Evolutionary conservation across 345 rosid species (phyloP), one percentile per base, ranked within the genome.

Genomic region (Viola odorata): DNA sequence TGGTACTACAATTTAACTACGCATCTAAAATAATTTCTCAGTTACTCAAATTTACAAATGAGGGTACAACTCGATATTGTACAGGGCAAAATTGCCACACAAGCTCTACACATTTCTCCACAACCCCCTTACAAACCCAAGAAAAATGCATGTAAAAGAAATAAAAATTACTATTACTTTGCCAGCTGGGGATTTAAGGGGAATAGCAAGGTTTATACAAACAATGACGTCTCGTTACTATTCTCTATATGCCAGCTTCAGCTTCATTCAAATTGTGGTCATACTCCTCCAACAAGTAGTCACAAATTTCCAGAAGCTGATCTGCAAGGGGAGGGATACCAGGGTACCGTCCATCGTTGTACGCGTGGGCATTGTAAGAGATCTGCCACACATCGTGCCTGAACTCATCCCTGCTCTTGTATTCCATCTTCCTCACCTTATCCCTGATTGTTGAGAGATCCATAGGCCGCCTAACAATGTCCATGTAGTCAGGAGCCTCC

Each of bases 371-470:
- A 58, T 94, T 94, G 55, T 2, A 71, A 6, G 83, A 55, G 17
- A 94, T 94, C 84, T 85, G 96, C 82, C 85, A 84, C 8, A 94
- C 86, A 44, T 94, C 97, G n/a, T 84, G 96, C 72, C 97, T 82
- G 69, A 94, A 94, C 57, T 86, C 83, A 41, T 77, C 77, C 5
- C 83, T 64, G 72, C 74, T 60, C 79, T 76, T 88, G 81, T 94
- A 90, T 66, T 86, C 91, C 87, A 90, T 78, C 69, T 70, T 81
- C 83, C 96, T 77, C 55, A 81, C 99, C 79, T 90, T 94, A 36
- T 88, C 91, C 63, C 88, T 80, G 47, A 90, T 81, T 2, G 82
- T 84, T 9, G 99, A 86, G 36, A 94, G 82, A 83, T 94, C 99
- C 99, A 94, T 94, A 5, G 99, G 99, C 3, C 38, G 71, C 54